Conservation (phyloP, 345 rosid species). For the Euphorbia tirucalli region DNA sequence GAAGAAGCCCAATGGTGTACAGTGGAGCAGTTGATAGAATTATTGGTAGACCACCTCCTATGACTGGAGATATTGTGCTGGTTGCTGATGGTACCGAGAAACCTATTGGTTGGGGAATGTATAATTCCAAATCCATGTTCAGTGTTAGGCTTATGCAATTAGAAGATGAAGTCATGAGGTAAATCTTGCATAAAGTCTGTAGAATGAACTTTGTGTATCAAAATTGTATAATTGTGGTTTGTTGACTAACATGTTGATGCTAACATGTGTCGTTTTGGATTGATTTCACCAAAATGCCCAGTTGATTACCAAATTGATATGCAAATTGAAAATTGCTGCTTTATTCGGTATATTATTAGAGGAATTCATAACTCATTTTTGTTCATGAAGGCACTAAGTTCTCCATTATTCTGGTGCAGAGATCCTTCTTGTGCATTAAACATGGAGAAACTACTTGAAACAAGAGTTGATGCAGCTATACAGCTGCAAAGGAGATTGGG, state of each 20-base stretch:
- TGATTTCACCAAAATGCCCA: too few species aligned
- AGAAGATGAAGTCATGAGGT: conserved; percentile 78
- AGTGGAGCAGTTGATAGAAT: conserved; percentile 90
- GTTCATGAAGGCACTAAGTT: too few species aligned
- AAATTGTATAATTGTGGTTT: too few species aligned
- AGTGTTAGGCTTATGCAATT: conserved; percentile 92
- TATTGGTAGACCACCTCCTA: conserved; percentile 77
- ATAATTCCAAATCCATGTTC: conserved; percentile 84
- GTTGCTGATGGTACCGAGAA: conserved; percentile 83
- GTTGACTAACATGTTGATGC: too few species aligned
- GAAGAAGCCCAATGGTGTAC: conserved; percentile 88
- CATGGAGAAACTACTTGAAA: conserved; percentile 70
- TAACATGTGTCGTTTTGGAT: too few species aligned
- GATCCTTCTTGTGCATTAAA: conserved; percentile 74
- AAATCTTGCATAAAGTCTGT: not conserved
- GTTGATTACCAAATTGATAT: too few species aligned
- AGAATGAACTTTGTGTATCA: too few species aligned
- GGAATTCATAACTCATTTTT: too few species aligned
- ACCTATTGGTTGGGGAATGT: conserved; percentile 83
- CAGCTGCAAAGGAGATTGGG: conserved; percentile 59
- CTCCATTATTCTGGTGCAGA: conserved; percentile 44
- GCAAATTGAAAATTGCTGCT: too few species aligned
- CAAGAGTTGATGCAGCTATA: conserved; percentile 63
- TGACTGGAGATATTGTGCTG: conserved; percentile 79
- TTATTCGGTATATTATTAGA: too few species aligned